Evolutionary conservation across 1,284 basidiomycete species (phyloP), one percentile per base, ranked within the genome.

Genomic region (Heliocybe sulcata): DNA sequence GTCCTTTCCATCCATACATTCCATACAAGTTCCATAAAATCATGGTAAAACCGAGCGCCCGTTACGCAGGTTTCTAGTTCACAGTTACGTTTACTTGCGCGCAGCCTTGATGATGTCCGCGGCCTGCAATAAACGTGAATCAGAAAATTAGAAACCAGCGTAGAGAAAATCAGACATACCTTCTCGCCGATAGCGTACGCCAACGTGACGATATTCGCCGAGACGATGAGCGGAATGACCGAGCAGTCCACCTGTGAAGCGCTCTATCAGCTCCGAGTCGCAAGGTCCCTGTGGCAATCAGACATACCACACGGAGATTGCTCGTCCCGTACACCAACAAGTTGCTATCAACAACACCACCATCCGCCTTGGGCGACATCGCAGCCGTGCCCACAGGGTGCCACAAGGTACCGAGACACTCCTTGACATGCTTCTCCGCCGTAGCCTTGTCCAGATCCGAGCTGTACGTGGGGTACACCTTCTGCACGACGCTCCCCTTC

Each of bases 321-420:
- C 31, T 29, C 16, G 60, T 60, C 4, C 71, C 70, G 42, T 70
- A 65, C 25, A 81, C 79, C 56, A 69, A 65, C 19, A 81, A 64
- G 35, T 67, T 67, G 12, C 72, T 64, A 66, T 76, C 76, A 38
- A 82, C 79, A 20, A 82, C 80, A 59, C 80, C 80, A 45, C 77
- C 77, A 54, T 70, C 60, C 45, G 68, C 69, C 52, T 69, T 63
- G 11, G 80, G 79, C 48, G 79, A 64, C 79, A 81, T 80, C 20
- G 47, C 47, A 49, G 6, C 11, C 6, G 47, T 49, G 47, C 47
- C 47, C 3, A 29, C 22, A 4, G 47, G 23, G 11, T 49, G 47
- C 22, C 27, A 49, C 22, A 49, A 12, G n/a, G 47, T 20, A 16
- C 38, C 38, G 16, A 42, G 23, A n/a, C 27, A 29, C 22, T 6